phyloP scores from a whole-genome alignment of 108 stramenopile genomes.

The Nitzschia putrida region DNA sequence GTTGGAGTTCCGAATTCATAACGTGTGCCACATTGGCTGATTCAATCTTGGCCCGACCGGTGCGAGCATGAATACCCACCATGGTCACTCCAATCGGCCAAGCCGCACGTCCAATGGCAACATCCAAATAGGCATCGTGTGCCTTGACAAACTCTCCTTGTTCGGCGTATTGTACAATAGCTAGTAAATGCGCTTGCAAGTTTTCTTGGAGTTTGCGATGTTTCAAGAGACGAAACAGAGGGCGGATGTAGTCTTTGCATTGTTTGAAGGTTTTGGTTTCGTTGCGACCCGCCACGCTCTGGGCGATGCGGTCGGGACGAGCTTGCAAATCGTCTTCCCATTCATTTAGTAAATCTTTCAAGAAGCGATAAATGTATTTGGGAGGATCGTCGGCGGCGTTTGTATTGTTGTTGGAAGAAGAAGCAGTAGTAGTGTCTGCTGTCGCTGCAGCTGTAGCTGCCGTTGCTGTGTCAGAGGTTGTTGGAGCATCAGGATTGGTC shows the following conservation, averaged over 20 bases:
- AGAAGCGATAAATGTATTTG: slow-evolving; percentile 75
- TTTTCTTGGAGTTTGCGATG: slow-evolving; percentile 54
- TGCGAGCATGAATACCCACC: slow-evolving; percentile 97
- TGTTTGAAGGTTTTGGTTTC: slow-evolving; percentile 93
- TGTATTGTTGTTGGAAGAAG: slow-evolving; percentile 17
- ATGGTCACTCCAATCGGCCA: slow-evolving; percentile 99
- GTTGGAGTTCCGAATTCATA: slow-evolving; percentile 90
- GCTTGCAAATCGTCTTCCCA: slow-evolving; percentile 86
- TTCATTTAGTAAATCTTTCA: slow-evolving; percentile 79
- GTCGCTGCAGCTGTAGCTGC: background rate
- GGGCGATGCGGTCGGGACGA: slow-evolving; percentile 62
- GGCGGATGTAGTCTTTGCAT: slow-evolving; percentile 96
- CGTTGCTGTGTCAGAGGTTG: slow-evolving; percentile 1
- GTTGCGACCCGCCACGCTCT: slow-evolving; percentile 70
- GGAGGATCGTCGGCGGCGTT: slow-evolving; percentile 56
- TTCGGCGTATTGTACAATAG: slow-evolving; percentile 86
- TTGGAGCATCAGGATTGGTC: background rate
- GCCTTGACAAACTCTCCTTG: slow-evolving; percentile 94
- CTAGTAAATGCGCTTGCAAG: slow-evolving; percentile 62
- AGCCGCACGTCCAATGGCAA: slow-evolving; percentile 94
- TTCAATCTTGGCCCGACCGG: slow-evolving; percentile 92
- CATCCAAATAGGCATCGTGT: slow-evolving; percentile 90
- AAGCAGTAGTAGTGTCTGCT: slow-evolving; percentile 5
- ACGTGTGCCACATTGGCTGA: slow-evolving; percentile 94
- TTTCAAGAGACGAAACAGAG: slow-evolving; percentile 84